Percentiles rank a stretch among this genome's conserved stretches.
phyloP scores from a whole-genome alignment of 208 protist species.

The Acanthamoeba lenticulata region DNA sequence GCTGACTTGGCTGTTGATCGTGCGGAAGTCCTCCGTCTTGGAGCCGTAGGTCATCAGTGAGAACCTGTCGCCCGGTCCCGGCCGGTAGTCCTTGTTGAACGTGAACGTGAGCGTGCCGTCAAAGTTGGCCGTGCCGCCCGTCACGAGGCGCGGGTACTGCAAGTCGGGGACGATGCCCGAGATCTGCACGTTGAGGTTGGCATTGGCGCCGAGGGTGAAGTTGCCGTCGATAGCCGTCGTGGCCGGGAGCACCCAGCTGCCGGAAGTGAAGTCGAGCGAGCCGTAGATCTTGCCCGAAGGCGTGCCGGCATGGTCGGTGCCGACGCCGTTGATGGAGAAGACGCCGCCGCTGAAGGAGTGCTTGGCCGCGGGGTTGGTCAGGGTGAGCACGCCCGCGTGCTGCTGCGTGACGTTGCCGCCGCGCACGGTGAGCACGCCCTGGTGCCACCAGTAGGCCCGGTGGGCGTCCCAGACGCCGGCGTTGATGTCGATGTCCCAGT shows the following conservation, averaged over 20 bases:
- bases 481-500: constrained; percentile 61
- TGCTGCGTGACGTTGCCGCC: constrained; percentile 3
- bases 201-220: background rate
- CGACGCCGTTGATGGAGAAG: constrained; percentile 37
- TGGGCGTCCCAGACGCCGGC: constrained; percentile 18
- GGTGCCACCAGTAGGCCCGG: constrained; percentile 29
- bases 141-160: background rate
- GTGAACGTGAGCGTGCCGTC: constrained; percentile 9
- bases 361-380: background rate
- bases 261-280: background rate
- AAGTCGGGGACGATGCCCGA: background rate
- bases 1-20: background rate
- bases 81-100: constrained; percentile 10
- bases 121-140: background rate
- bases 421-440: constrained; percentile 39
- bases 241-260: background rate
- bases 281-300: background rate
- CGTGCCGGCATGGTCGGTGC: background rate
- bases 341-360: background rate
- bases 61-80: background rate
- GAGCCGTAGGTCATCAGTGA: background rate
- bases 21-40: background rate
- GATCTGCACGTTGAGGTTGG: background rate
- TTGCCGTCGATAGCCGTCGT: background rate
- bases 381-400: constrained; percentile 22